A percentile compares a stretch with the other conserved stretches of the same genome.
These are phyloP conservation scores for Chiua virens DNA, from an alignment of 768 basidiomycete species.

Conservation along the genomic window DNA sequence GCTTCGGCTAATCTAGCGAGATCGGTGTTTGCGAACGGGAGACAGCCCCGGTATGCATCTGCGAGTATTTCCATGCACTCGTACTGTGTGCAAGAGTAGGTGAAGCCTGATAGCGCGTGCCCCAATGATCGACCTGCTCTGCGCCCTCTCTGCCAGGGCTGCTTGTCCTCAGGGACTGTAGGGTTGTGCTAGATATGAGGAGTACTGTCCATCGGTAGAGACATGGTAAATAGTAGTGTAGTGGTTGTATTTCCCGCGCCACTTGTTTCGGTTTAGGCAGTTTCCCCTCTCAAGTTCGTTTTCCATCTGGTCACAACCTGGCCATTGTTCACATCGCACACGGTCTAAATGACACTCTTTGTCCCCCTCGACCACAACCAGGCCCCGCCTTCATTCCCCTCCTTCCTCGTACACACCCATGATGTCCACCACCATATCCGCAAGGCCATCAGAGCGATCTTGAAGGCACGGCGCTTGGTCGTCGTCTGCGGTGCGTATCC, in stretches of 20 bases:
- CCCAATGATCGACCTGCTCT: conserved; percentile 30
- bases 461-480: conserved; percentile 82
- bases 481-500: conserved; percentile 74
- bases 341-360: conserved; percentile 58
- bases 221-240: conserved; percentile 16
- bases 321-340: conserved; percentile 26
- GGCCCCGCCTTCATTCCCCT: conserved; percentile 48
- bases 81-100: conserved; percentile 25
- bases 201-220: conserved; percentile 21
- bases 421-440: conserved; percentile 49
- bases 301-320: conserved; percentile 24
- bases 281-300: conserved; percentile 16
- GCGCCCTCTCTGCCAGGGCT: conserved; percentile 22
- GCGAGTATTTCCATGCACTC: conserved; percentile 34
- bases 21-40: conserved; percentile 24
- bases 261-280: conserved; percentile 16
- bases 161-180: conserved; percentile 18
- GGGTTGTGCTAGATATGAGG: conserved; percentile 24
- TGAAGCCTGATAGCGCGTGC: conserved; percentile 30
- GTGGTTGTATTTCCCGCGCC: conserved; percentile 31
- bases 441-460: conserved; percentile 61
- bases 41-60: conserved; percentile 29
- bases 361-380: conserved; percentile 55
- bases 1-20: conserved; percentile 9
- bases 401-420: conserved; percentile 52